Evolutionary conservation across 106 monocot genomes (phyloP), one percentile per base, ranked within the genome.

Genomic region (Phalaenopsis equestris): DNA sequence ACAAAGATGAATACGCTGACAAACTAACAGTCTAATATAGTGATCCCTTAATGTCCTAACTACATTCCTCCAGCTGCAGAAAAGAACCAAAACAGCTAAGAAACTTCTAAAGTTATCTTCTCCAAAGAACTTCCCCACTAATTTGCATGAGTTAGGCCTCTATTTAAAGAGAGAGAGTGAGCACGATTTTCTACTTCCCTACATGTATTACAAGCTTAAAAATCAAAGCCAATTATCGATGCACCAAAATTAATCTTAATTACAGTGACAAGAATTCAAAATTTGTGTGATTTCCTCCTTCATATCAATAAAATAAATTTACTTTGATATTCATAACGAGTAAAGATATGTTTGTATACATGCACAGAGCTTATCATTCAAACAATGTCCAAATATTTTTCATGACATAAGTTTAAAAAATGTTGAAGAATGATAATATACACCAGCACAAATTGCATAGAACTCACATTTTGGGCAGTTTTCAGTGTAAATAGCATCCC

Each of bases 381-480:
- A 68, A 14, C 39, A 70, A 70, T 38, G 39, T 39, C 70, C 6
- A 70, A 70, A 70, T 41, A 70, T 38, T 38, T 36, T 14, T 1
- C 38, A 70, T 70, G 11, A 14, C 38, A 70, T 38, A 70, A 39
- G 38, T 39, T 70, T 36, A 38, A 39, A 70, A 39, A 70, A 38
- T 10, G 39, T 70, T 61, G 21, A 70, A 70, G 12, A 10, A 30
- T 37, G 12, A 68, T 19, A 61, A 61, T 11, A 48, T 48, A 48
- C 11, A 61, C 6, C 0, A 30, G 68, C 10, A 70, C 39, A 70
- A 38, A 12, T 19, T 70, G 39, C 8, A 70, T 0, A 39, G 46
- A 80, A 83, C 95, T 85, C 52, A 98, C 97, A 90, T 88, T 86
- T 92, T 42, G 97, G 94, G 81, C 94, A 98, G 83, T 92, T 98